Evolutionary conservation across 2,329 filamentous ascomycete species (phyloP), one percentile per base, ranked within the genome.

Genomic region (Nemania abortiva): DNA sequence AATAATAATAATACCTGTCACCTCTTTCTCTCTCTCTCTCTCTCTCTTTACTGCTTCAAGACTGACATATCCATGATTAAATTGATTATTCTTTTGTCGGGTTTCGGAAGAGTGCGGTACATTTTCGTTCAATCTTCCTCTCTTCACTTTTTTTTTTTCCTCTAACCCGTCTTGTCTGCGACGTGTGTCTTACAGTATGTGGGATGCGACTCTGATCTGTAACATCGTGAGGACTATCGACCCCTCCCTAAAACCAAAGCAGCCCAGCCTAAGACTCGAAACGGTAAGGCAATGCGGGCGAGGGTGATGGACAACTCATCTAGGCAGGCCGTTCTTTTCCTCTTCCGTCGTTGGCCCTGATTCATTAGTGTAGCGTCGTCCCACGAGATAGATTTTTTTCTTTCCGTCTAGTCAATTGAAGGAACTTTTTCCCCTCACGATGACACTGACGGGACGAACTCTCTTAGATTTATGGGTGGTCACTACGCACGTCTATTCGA

Each of bases 231-330:
- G 56, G 22, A 57, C 11, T 31, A 55, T 37, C 52, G 53, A 63
- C 63, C 65, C 62, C 56, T 65, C 34, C 59, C 58, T 45, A 0
- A 56, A 47, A 37, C 20, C 57, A 47, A 29, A 57, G 45, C 22
- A 60, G 56, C 47, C 65, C 34, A 47, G 31, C 27, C 65, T 24
- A 54, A 53, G 31, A 24, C 70, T 62, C 53, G 37, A 64, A 61
- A 57, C 42, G 64, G 70, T 24, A 70, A 68, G 70, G 59, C 27
- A 61, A 66, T 68, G 64, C 68, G 68, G 50, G 54, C 68, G 34
- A 64, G 65, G 67, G 61, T 56, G 56, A 63, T 27, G 62, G 64
- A 72, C 70, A 72, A 72, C 70, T 67, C 70, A 72, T 70, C 70
- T 24, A 60, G 13, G 20, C 29, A 39, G 29, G 49, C 31, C 52